Percentiles rank a stretch among this genome's conserved stretches.
phyloP scores from a whole-genome alignment of 2,329 filamentous ascomycete genomes.

The Colletotrichum nymphaeae region DNA sequence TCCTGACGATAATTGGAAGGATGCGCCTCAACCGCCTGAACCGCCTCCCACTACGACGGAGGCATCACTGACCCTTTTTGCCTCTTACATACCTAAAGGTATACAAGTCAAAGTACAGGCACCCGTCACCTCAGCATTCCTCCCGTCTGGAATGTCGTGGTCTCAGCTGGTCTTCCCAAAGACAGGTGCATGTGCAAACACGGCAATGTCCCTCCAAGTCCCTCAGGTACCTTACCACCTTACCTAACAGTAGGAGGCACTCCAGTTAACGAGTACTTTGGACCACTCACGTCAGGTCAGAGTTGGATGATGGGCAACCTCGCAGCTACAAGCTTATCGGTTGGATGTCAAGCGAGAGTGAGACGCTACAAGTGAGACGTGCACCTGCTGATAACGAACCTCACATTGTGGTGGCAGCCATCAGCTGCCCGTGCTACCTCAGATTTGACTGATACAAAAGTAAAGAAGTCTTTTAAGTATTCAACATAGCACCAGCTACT shows the following conservation, averaged over 20 bases:
- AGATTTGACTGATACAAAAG: background rate
- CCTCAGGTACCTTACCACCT: too few relatives aligned
- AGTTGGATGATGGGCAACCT: background rate
- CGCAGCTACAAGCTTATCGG: background rate
- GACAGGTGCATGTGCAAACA: background rate
- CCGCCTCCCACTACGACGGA: background rate
- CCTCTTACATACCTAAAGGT: background rate
- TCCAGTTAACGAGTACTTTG: background rate
- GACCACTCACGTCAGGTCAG: background rate
- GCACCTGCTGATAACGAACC: conserved; percentile 2
- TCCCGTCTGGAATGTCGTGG: conserved; percentile 15
- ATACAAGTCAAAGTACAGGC: background rate
- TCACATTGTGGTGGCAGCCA: background rate
- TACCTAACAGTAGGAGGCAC: too few relatives aligned
- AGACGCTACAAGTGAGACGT: background rate
- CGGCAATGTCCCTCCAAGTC: background rate
- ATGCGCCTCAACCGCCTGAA: background rate
- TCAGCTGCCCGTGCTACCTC: background rate
- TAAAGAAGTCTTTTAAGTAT: background rate
- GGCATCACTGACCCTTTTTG: background rate
- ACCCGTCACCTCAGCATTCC: background rate
- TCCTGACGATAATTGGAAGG: background rate
- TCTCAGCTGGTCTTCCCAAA: conserved; percentile 27
- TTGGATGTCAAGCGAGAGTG: background rate
- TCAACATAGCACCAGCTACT: background rate